Conservation (phyloP, 2,329 filamentous ascomycete species). For the Sclerotinia glacialis region DNA sequence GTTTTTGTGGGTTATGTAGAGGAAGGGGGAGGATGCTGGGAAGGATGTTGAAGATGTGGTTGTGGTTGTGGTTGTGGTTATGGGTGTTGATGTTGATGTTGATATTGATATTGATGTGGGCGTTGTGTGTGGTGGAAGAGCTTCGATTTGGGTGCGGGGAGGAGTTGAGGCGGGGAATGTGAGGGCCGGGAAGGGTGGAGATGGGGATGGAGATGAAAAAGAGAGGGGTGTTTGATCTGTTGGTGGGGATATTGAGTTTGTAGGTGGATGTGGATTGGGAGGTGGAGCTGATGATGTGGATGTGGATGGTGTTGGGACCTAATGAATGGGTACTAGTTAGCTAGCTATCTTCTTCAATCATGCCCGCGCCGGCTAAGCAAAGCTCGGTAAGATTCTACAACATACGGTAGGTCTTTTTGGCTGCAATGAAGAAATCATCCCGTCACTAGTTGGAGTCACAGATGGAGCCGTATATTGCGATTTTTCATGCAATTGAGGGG, state of each 20-base stretch:
- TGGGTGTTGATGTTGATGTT: too few relatives aligned
- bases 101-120: not conserved
- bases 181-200: not conserved
- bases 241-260: not conserved
- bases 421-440: conserved; percentile 20
- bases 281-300: conserved; percentile 13
- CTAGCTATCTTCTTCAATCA: not conserved
- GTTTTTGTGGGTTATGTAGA: not conserved
- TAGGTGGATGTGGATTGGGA: conserved; percentile 11
- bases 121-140: conserved; percentile 44
- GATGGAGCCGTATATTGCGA: not conserved
- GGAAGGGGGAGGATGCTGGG: conserved; percentile 31
- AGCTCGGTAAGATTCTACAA: not conserved
- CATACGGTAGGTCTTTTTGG: conserved; percentile 29
- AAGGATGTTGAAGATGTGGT: conserved; percentile 11
- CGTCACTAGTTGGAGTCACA: not conserved
- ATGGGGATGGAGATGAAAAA: conserved; percentile 4
- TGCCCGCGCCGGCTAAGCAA: not conserved
- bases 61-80: conserved; percentile 33
- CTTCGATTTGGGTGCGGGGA: conserved; percentile 48
- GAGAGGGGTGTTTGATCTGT: conserved; percentile 14
- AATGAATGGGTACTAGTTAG: not conserved
- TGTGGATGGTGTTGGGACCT: conserved; percentile 3
- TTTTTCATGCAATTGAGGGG: not conserved
- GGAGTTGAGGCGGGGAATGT: not conserved